Percentiles rank a stretch among this genome's conserved stretches.
Evolutionary conservation across 2,329 filamentous ascomycete genomes (phyloP).

Genomic region (Mariannaea sp.): DNA sequence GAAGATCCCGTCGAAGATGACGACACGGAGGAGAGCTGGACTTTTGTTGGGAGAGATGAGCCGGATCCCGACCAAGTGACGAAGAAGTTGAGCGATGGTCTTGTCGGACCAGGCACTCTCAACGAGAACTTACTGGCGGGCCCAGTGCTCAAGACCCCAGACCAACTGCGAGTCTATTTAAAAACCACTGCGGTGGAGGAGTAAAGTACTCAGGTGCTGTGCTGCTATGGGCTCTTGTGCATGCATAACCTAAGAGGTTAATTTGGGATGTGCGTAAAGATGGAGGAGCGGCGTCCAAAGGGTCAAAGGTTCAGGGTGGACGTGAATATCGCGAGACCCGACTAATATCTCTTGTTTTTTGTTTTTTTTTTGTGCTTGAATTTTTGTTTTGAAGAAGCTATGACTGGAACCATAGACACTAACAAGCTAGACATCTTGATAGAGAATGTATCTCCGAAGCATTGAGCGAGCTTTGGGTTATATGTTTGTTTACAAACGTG

Average conservation of each 20-base stretch:
- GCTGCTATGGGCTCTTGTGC: too few species aligned
- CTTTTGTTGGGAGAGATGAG: conserved; percentile 72
- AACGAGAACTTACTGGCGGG: conserved; percentile 34
- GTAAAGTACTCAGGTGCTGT: neutral
- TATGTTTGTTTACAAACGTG: neutral
- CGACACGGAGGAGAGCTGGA: conserved; percentile 83
- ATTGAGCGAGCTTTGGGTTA: neutral
- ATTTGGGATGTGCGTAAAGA: too few species aligned
- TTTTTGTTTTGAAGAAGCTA: conserved; percentile 9
- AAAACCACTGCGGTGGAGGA: neutral
- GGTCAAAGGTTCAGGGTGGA: too few species aligned
- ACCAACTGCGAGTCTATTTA: conserved; percentile 15
- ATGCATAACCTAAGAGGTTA: too few species aligned
- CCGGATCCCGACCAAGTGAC: conserved; percentile 51
- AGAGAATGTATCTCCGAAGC: conserved; percentile 27
- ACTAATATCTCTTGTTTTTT: neutral
- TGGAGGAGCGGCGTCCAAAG: too few species aligned
- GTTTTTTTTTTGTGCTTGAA: conserved; percentile 4
- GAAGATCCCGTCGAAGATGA: conserved; percentile 53
- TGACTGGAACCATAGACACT: conserved; percentile 25
- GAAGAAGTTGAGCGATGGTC: conserved; percentile 47
- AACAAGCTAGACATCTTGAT: conserved; percentile 26
- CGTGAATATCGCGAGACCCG: too few species aligned
- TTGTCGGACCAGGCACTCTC: conserved; percentile 28
- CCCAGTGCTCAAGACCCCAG: conserved; percentile 25